Percentiles rank a stretch among this genome's conserved stretches.
Conservation (phyloP, 228 moss, liverwort and hornwort species). For the Sphagnum magellanicum region DNA sequence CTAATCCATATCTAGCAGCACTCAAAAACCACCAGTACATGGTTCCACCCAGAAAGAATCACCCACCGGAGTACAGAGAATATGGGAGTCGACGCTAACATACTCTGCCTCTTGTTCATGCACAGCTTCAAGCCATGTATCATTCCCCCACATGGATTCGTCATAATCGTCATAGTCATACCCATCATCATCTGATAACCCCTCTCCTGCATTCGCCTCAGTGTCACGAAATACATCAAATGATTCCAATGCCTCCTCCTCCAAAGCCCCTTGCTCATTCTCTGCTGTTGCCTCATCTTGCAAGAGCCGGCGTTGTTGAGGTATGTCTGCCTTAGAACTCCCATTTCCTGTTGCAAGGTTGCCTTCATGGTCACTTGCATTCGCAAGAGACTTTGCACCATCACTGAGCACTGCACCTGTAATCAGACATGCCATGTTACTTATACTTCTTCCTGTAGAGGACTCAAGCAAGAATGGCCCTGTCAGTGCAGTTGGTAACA, state of each 20-base stretch:
- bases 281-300: slow-evolving; percentile 42
- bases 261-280: slow-evolving; percentile 59
- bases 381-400: too few species aligned
- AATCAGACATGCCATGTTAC: too few species aligned
- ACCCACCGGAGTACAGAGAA: slow-evolving; percentile 88
- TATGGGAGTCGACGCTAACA: slow-evolving; percentile 82
- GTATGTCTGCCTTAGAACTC: too few species aligned
- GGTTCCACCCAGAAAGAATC: not conserved
- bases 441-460: too few species aligned
- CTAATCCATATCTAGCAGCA: too few species aligned
- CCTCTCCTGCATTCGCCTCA: slow-evolving; percentile 80
- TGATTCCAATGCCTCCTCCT: slow-evolving; percentile 66
- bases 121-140: slow-evolving; percentile 65
- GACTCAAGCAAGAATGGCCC: too few species aligned
- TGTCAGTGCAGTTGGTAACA: too few species aligned
- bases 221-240: slow-evolving; percentile 76
- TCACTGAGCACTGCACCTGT: too few species aligned
- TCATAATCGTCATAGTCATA: slow-evolving; percentile 99
- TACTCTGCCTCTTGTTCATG: slow-evolving; percentile 57
- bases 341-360: too few species aligned
- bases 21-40: not conserved
- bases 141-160: slow-evolving; percentile 93
- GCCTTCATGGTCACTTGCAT: too few species aligned
- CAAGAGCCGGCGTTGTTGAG: slow-evolving; percentile 42
- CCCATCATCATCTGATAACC: slow-evolving; percentile 76